Conservation (phyloP, 768 basidiomycete species). For the Clathrus columnatus region DNA sequence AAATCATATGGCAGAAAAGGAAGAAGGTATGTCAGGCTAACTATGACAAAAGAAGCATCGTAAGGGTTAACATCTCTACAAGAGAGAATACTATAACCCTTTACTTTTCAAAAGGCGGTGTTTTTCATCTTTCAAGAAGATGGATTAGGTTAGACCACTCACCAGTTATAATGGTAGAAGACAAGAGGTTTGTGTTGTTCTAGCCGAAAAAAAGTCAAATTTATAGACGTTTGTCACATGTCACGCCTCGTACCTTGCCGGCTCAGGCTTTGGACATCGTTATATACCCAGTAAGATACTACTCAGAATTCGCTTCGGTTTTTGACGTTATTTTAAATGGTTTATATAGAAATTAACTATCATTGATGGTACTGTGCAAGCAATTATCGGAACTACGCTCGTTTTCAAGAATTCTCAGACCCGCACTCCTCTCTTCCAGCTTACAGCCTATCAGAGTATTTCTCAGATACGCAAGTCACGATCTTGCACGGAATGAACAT, state of each 20-base stretch:
- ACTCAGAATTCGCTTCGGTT: neutral
- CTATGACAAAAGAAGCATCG: constrained; percentile 12
- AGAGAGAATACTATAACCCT: too few relatives aligned
- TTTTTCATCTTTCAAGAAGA: neutral
- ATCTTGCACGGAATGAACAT: neutral
- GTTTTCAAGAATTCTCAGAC: too few relatives aligned
- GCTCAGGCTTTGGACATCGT: neutral
- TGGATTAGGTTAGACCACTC: neutral
- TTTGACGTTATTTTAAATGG: too few relatives aligned
- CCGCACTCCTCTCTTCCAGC: too few relatives aligned
- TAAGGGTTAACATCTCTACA: too few relatives aligned
- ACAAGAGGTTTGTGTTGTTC: neutral
- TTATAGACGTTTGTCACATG: neutral
- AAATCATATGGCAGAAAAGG: too few relatives aligned
- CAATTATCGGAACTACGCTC: too few relatives aligned
- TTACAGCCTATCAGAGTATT: too few relatives aligned
- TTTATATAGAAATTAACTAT: too few relatives aligned
- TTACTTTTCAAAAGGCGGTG: neutral
- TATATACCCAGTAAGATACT: neutral
- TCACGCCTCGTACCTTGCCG: neutral
- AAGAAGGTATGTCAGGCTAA: constrained; percentile 9
- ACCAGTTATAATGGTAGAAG: neutral
- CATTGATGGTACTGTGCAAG: too few relatives aligned
- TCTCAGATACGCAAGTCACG: neutral
- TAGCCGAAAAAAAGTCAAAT: neutral